Conservation (phyloP, 1,284 basidiomycete genomes). For the Exobasidium cylindrosporum region DNA sequence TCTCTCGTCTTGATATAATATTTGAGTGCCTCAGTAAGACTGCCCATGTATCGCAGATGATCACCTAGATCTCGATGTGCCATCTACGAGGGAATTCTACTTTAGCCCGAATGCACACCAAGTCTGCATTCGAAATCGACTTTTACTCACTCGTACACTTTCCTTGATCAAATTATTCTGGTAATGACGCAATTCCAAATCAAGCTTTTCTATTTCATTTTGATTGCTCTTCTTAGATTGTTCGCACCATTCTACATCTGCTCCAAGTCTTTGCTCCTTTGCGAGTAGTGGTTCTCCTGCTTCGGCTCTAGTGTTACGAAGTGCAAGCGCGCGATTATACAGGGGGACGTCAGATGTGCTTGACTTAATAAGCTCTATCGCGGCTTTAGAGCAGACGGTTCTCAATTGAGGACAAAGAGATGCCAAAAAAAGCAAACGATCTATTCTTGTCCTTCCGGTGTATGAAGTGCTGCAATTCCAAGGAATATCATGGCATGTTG, state of each 20-base stretch:
- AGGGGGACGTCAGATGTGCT: constrained; percentile 16
- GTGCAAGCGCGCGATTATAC: constrained; percentile 15
- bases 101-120: neutral
- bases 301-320: constrained; percentile 17
- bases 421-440: constrained; percentile 33
- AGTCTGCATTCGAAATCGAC: neutral
- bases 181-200: constrained; percentile 84
- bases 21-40: constrained; percentile 68
- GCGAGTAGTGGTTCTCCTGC: constrained; percentile 11
- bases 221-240: constrained; percentile 64
- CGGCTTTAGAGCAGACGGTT: constrained; percentile 24
- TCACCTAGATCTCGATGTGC: constrained; percentile 78
- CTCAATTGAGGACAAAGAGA: constrained; percentile 27
- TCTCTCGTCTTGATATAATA: constrained; percentile 80
- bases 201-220: constrained; percentile 69
- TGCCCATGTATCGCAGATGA: constrained; percentile 69
- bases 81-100: constrained; percentile 60
- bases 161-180: constrained; percentile 89
- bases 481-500: too few relatives aligned
- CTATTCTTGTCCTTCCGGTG: constrained; percentile 21
- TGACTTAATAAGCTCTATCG: constrained; percentile 20
- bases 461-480: neutral
- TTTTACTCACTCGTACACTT: constrained; percentile 76
- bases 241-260: constrained; percentile 65
- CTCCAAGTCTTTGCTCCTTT: constrained; percentile 17